phyloP scores from a whole-genome alignment of 2,329 filamentous ascomycete genomes.

The Eutypa lata region DNA sequence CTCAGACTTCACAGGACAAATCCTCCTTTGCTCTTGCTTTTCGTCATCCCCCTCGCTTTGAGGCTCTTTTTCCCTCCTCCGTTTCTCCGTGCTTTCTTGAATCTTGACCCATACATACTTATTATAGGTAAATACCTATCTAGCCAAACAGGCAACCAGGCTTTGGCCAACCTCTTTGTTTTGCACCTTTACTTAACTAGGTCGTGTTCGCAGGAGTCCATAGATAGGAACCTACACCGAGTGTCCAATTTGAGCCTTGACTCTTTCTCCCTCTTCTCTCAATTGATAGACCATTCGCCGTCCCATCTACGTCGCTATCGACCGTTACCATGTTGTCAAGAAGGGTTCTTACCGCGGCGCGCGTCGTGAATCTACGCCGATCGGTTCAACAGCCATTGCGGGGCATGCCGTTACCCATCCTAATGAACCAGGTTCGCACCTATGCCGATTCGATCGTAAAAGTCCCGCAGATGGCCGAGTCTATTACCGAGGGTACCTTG shows the following conservation, averaged over 20 bases:
- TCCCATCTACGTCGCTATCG: neutral
- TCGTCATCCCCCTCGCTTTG: neutral
- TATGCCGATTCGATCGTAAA: constrained; percentile 85
- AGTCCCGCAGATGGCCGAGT: constrained; percentile 97
- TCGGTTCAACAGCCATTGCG: constrained; percentile 40
- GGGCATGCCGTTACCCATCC: constrained; percentile 43
- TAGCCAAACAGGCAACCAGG: too few species aligned
- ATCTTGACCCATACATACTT: too few species aligned
- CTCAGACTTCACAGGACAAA: too few species aligned
- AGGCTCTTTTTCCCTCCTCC: constrained; percentile 4
- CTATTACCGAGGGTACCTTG: constrained; percentile 93
- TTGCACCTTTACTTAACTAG: too few species aligned
- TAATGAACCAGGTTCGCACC: constrained; percentile 55
- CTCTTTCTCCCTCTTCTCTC: too few species aligned
- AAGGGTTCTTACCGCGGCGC: constrained; percentile 36
- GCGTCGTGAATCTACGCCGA: constrained; percentile 34
- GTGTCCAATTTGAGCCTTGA: too few species aligned
- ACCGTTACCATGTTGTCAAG: constrained; percentile 27
- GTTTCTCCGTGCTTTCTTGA: neutral
- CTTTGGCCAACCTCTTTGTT: too few species aligned
- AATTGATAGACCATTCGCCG: neutral
- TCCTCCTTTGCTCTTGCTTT: neutral
- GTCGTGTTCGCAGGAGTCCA: too few species aligned
- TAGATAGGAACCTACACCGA: too few species aligned
- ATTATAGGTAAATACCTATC: too few species aligned